A percentile compares a stretch with the other conserved stretches of the same genome.
Conservation (phyloP, 768 basidiomycete species). For the Phanerodontia chrysosporium region DNA sequence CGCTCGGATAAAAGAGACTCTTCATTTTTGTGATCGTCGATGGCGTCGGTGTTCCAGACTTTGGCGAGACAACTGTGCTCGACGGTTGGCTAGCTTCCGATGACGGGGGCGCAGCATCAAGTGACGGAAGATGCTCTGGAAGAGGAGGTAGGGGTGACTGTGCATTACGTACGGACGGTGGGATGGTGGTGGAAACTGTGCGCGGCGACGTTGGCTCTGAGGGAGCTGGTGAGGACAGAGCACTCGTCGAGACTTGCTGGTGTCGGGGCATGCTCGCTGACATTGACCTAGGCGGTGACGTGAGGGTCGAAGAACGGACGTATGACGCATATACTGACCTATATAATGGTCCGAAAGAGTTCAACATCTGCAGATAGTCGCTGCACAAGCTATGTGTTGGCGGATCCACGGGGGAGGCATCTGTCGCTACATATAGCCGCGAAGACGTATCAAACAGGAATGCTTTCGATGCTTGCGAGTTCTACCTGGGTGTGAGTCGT, state of each 20-base stretch:
- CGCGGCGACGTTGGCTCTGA: background rate
- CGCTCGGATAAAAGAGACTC: constrained; percentile 63
- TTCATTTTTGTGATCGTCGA: constrained; percentile 22
- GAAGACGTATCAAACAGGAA: constrained; percentile 88
- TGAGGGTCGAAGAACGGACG: too few species aligned
- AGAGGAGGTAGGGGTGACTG: constrained; percentile 22
- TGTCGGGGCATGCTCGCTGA: constrained; percentile 7
- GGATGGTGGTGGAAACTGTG: background rate
- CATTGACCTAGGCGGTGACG: background rate
- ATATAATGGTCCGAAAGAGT: constrained; percentile 83
- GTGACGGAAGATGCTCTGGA: background rate
- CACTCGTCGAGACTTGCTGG: background rate
- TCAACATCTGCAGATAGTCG: constrained; percentile 86
- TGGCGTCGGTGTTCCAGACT: constrained; percentile 4
- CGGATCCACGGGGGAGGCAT: constrained; percentile 86
- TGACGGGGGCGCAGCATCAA: background rate
- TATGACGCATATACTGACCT: constrained; percentile 44
- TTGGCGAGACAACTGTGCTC: constrained; percentile 9
- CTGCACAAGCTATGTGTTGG: constrained; percentile 86
- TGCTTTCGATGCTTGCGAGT: constrained; percentile 89
- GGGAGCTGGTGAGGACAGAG: background rate
- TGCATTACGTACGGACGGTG: constrained; percentile 20
- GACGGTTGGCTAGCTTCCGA: background rate
- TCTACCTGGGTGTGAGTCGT: constrained; percentile 39
- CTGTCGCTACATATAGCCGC: constrained; percentile 88